phyloP scores from a whole-genome alignment of 2,329 filamentous ascomycete genomes.

The Ceratocystis albifundus region DNA sequence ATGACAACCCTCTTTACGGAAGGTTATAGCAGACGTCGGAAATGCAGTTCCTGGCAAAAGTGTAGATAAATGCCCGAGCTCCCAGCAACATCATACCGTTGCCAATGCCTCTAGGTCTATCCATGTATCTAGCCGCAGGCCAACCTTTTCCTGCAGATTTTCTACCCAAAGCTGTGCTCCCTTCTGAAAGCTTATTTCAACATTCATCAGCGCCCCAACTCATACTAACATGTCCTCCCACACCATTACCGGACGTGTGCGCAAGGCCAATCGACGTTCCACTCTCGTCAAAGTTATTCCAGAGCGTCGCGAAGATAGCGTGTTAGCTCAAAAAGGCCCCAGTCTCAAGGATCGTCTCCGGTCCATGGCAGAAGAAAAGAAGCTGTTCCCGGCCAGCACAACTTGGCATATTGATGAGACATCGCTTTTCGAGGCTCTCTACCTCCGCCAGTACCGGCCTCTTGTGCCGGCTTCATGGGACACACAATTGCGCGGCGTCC shows the following conservation, averaged over 20 bases:
- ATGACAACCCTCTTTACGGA: not conserved
- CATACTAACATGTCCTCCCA: not conserved
- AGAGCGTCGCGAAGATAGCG: slow-evolving; percentile 5
- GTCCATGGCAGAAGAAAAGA: slow-evolving; percentile 37
- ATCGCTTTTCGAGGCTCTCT: slow-evolving; percentile 35
- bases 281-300: slow-evolving; percentile 7
- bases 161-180: not conserved
- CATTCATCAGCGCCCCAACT: not conserved
- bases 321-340: not conserved
- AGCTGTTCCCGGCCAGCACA: slow-evolving; percentile 34
- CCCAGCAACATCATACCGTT: too few relatives aligned
- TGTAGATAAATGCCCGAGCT: too few relatives aligned
- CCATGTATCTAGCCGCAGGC: too few relatives aligned
- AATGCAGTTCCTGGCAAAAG: not conserved
- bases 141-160: not conserved
- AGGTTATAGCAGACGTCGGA: not conserved
- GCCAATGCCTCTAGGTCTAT: too few relatives aligned
- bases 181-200: not conserved
- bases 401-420: slow-evolving; percentile 44
- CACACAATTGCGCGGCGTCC: slow-evolving; percentile 27
- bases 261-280: slow-evolving; percentile 4
- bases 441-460: slow-evolving; percentile 33
- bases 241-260: not conserved
- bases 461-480: slow-evolving; percentile 34
- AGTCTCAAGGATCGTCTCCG: slow-evolving; percentile 25